Evolutionary conservation across 495 filamentous ascomycete species (phyloP).

Genomic region (Aspergillus ostianus): DNA sequence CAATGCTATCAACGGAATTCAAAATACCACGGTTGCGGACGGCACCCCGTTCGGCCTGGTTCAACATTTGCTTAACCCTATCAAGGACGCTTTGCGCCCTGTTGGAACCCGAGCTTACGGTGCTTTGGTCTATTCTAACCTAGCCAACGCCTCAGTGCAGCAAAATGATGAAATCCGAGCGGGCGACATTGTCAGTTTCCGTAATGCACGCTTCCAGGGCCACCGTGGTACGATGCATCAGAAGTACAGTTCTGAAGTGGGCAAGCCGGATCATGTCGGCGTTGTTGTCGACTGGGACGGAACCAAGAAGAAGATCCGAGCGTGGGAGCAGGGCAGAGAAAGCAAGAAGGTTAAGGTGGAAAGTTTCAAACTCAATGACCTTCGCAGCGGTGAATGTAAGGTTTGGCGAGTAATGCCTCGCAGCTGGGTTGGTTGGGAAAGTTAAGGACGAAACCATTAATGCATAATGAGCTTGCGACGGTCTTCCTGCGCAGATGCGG

Average conservation of each 20-base stretch:
- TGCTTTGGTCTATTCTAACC: conserved; percentile 86
- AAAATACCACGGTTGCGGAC: conserved; percentile 79
- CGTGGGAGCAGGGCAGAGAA: conserved; percentile 93
- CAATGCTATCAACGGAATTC: conserved; percentile 62
- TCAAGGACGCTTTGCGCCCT: conserved; percentile 72
- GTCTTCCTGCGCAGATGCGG: background rate
- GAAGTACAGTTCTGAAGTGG: conserved; percentile 87
- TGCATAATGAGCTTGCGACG: conserved; percentile 11
- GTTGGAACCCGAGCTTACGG: conserved; percentile 87
- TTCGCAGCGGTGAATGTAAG: conserved; percentile 92
- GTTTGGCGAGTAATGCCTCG: conserved; percentile 95
- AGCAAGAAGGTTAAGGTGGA: conserved; percentile 92
- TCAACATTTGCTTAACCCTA: conserved; percentile 70
- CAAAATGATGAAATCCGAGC: conserved; percentile 93
- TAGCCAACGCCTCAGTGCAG: conserved; percentile 86
- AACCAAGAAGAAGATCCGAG: conserved; percentile 95
- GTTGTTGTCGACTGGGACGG: conserved; percentile 99
- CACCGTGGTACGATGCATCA: conserved; percentile 93
- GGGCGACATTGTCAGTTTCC: conserved; percentile 89
- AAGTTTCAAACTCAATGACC: conserved; percentile 88
- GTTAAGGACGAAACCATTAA: conserved; percentile 19
- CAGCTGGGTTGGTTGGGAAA: conserved; percentile 88
- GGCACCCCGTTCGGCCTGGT: conserved; percentile 75
- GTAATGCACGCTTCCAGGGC: conserved; percentile 93
- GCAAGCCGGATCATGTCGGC: conserved; percentile 89